Percentiles rank a stretch among this genome's conserved stretches.
phyloP scores from a whole-genome alignment of 768 basidiomycete species.

The Agrocybe pediades region DNA sequence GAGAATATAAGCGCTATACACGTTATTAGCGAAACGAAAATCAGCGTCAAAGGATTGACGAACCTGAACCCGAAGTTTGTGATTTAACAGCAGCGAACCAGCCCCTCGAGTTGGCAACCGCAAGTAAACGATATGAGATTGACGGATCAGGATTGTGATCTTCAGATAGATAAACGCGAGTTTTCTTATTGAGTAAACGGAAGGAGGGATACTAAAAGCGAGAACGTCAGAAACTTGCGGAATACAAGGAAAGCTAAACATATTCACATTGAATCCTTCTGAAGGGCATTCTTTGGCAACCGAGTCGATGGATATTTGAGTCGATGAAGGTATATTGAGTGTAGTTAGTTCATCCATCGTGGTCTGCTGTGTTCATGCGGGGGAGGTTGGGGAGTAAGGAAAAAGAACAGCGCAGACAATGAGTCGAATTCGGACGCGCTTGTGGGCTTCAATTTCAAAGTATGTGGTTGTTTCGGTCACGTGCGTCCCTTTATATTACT shows the following conservation, averaged over 20 bases:
- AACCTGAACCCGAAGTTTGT: constrained; percentile 39
- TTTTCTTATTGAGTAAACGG: constrained; percentile 58
- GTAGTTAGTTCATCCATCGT: constrained; percentile 39
- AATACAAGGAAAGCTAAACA: constrained; percentile 3
- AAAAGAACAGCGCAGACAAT: neutral
- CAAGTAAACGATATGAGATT: constrained; percentile 50
- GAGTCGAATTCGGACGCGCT: constrained; percentile 3
- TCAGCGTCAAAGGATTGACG: constrained; percentile 12
- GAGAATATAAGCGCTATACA: constrained; percentile 61
- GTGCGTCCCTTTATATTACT: neutral
- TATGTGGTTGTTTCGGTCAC: constrained; percentile 7
- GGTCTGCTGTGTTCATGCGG: constrained; percentile 5
- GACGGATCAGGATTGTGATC: constrained; percentile 47
- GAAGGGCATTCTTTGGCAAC: constrained; percentile 37
- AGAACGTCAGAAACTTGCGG: constrained; percentile 1
- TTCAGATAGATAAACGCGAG: constrained; percentile 64
- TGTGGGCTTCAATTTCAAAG: too few relatives aligned
- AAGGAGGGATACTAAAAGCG: constrained; percentile 48
- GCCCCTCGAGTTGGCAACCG: constrained; percentile 57
- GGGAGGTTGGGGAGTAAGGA: constrained; percentile 4
- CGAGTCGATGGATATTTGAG: constrained; percentile 38
- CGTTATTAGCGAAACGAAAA: constrained; percentile 1
- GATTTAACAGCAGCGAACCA: constrained; percentile 69
- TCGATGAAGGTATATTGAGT: constrained; percentile 35
- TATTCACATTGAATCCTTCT: constrained; percentile 48